Base-by-base conservation (phyloP, 2,329 filamentous ascomycete genomes). In the Aspergillus sp. region DNA sequence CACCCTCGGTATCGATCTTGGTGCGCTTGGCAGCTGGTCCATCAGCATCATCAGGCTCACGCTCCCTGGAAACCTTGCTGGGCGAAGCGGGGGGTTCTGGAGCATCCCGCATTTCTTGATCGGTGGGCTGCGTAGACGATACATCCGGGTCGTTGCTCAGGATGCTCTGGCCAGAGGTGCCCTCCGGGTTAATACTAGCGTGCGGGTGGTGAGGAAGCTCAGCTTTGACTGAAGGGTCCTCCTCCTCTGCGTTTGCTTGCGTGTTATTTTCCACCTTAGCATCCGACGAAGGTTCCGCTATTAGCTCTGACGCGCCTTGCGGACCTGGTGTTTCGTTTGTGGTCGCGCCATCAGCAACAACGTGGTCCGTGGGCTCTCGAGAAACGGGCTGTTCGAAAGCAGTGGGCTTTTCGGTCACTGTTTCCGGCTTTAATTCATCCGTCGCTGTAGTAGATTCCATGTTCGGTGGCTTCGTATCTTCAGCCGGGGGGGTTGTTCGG, bases 21-120 rank as follows among this genome's bases (percentile, higher is more conserved):
- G 86, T 81, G 28, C 90, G 83, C 73, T 96, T 96, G 1, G 88
- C 79, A 10, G 80, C 79, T 45, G 84, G 88, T 53, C 88, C 71
- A 19, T 74, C 73, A 12, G 53, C 57, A 8, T 52, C 71, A 53
- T 94, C 88, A 4, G 88, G 83, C 48, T 94, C 88, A 9, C 90
- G 83, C 55, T 83, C 85, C 7, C 88, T 82, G 1, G 87, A 76
- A 8, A 85, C 62, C 68, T 90, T 91, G 3, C 65, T 63, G 3
- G 71, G 68, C 1, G 72, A 70, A 3, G 67, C 59, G 0, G 76
- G 73, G 3, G 69, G 75, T 53, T 78, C 76, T 0, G 76, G 72
- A 1, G 70, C 77, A 52, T 81, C 79, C n/a, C 65, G 61, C 77
- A 81, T 80, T 36, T 71, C 64, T 7, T 76, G 66, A 48, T 80